These are phyloP conservation scores for Hypoxylon fuscum DNA, from an alignment of 495 filamentous ascomycete species.

Conservation along the genomic window DNA sequence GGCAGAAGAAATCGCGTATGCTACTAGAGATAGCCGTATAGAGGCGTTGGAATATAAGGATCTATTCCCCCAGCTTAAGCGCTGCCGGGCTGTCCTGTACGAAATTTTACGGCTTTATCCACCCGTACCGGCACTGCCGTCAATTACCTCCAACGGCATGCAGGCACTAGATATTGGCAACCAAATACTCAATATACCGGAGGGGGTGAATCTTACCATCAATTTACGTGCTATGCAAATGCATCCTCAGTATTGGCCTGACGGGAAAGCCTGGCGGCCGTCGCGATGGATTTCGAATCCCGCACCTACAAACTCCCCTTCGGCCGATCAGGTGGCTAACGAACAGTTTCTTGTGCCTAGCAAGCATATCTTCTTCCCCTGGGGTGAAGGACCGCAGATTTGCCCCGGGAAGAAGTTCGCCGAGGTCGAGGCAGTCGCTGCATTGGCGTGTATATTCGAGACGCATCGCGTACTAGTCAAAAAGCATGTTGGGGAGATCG, in stretches of 20 bases:
- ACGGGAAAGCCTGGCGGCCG: slow-evolving; percentile 41
- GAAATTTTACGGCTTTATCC: slow-evolving; percentile 56
- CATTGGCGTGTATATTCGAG: slow-evolving; percentile 38
- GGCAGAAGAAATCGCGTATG: slow-evolving; percentile 55
- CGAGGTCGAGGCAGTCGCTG: slow-evolving; percentile 40
- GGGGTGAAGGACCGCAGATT: slow-evolving; percentile 38
- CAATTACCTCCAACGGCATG: slow-evolving; percentile 41
- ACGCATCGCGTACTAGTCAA: slow-evolving; percentile 21
- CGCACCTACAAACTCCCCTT: slow-evolving; percentile 13
- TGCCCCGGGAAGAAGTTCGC: slow-evolving; percentile 47
- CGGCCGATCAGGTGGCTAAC: slow-evolving; percentile 9
- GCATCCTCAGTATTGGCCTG: slow-evolving; percentile 55
- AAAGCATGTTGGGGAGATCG: slow-evolving; percentile 41
- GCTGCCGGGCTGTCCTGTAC: slow-evolving; percentile 33
- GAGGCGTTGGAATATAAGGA: slow-evolving; percentile 49
- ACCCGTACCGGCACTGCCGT: slow-evolving; percentile 50
- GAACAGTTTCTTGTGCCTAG: slow-evolving; percentile 30
- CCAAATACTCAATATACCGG: slow-evolving; percentile 45
- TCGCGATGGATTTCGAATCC: slow-evolving; percentile 30
- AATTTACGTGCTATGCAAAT: slow-evolving; percentile 52
- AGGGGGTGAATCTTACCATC: slow-evolving; percentile 46
- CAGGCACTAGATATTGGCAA: slow-evolving; percentile 39
- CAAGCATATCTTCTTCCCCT: slow-evolving; percentile 44
- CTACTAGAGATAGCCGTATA: slow-evolving; percentile 38
- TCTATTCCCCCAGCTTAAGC: slow-evolving; percentile 13